These are phyloP conservation scores for Aegilops umbellulata DNA, from an alignment of 176 grass and related monocot species.

Conservation along the genomic window DNA sequence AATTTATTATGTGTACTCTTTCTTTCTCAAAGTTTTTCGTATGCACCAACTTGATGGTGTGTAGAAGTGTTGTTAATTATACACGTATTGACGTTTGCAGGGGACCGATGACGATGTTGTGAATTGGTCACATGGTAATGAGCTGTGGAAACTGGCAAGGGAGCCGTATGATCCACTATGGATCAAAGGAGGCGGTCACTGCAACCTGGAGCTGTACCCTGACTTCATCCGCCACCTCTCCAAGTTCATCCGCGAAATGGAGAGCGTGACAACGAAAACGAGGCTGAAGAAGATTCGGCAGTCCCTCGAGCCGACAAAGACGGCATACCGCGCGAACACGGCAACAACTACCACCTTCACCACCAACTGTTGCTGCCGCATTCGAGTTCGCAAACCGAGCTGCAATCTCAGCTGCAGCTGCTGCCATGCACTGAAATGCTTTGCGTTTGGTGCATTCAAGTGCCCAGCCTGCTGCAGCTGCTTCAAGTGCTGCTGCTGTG, in stretches of 20 bases:
- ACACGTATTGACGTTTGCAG: constrained; percentile 32
- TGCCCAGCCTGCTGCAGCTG: constrained; percentile 44
- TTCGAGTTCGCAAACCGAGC: constrained; percentile 65
- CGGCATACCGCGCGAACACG: constrained; percentile 2
- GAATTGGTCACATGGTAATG: constrained; percentile 87
- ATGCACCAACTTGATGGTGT: background rate
- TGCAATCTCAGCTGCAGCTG: constrained; percentile 39
- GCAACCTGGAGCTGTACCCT: constrained; percentile 95
- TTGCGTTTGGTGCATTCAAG: background rate
- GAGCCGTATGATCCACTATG: constrained; percentile 97
- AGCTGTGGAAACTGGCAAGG: constrained; percentile 80
- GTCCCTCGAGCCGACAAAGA: constrained; percentile 47
- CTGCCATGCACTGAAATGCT: constrained; percentile 20
- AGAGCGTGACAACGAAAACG: constrained; percentile 62
- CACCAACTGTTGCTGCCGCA: constrained; percentile 73
- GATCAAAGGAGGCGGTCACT: constrained; percentile 98
- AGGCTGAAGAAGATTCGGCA: constrained; percentile 88
- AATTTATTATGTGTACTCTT: background rate
- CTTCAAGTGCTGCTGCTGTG: constrained; percentile 44
- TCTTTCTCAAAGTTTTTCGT: background rate
- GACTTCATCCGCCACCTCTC: constrained; percentile 91
- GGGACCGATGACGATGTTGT: constrained; percentile 96
- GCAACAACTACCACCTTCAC: constrained; percentile 78
- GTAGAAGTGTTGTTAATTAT: background rate
- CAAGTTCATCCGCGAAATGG: constrained; percentile 86